Base-by-base conservation (phyloP, 75 land plant genomes). In the Gnetum montanum region DNA sequence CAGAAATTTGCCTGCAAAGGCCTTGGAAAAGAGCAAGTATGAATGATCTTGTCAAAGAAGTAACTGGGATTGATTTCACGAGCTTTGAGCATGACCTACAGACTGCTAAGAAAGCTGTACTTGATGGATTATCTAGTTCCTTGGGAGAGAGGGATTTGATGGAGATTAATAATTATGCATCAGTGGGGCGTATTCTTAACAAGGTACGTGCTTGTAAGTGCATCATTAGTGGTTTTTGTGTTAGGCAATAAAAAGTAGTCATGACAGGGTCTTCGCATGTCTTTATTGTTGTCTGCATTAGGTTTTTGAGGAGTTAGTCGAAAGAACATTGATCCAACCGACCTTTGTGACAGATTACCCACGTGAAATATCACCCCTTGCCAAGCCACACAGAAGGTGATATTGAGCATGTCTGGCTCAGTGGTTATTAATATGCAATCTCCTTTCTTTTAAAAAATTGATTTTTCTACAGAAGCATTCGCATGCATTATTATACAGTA, bases 1-100 rank as follows among this genome's bases (percentile, higher is more conserved):
- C 73, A 10, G 83, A 83, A 61, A 83, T 91, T 55, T 72, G 75
- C 27, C 58, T 91, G 22, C 72, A 86, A 52, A 58, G 88, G 55
- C 97, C 97, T 41, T 91, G 97, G 97, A 75, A 80, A 73, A 73
- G 91, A 54, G 96, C 84, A 61, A 80, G 70, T 11, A 90, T 90
- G 96, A 90, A 80, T 70, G 74, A 82, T 59, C 83, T 90, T 49
- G 91, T 90, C 0, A 68, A 77, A 63, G 84, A 90, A 59, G 77
- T 69, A 30, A 80, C 85, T 46, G 88, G 88, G 24, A 49, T 86
- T 43, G 88, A 91, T 58, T 86, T 91, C 64, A 60, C n/a, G 35
- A 62, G 52, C 50, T 75, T 81, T 31, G 54, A 63, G 0, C 46
- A 65, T 34, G 75, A 83, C 65, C 37, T 86, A 31, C 63, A 56